A percentile compares a stretch with the other conserved stretches of the same genome.
phyloP scores from a whole-genome alignment of 768 basidiomycete genomes.

The Pluteus cervinus region DNA sequence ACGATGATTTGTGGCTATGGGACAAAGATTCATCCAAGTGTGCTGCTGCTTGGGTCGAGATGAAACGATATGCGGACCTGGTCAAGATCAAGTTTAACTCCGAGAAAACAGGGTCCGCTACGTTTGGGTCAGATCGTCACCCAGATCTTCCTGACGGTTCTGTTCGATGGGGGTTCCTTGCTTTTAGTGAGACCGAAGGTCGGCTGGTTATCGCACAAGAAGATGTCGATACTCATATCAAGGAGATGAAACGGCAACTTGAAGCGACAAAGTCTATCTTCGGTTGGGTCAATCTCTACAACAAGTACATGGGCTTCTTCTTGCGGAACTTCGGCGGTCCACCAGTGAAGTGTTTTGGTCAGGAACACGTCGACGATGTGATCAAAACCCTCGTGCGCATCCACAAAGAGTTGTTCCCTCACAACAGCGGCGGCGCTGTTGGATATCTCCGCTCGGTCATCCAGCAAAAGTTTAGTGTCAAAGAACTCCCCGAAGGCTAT shows the following conservation, averaged over 20 bases:
- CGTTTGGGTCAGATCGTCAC: slow-evolving; percentile 17
- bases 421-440: slow-evolving; percentile 14
- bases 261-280: slow-evolving; percentile 28
- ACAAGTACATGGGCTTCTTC: slow-evolving; percentile 35
- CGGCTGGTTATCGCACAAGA: slow-evolving; percentile 32
- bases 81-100: slow-evolving; percentile 35
- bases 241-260: slow-evolving; percentile 31
- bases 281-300: slow-evolving; percentile 32
- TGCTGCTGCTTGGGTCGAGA: slow-evolving; percentile 32
- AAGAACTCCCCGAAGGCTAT: slow-evolving; percentile 32
- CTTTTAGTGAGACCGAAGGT: slow-evolving; percentile 22
- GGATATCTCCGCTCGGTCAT: slow-evolving; percentile 16
- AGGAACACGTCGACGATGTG: slow-evolving; percentile 23
- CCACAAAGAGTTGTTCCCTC: slow-evolving; percentile 26
- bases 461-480: slow-evolving; percentile 18
- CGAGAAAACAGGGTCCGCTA: slow-evolving; percentile 35
- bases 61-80: slow-evolving; percentile 33
- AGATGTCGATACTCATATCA: slow-evolving; percentile 28
- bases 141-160: slow-evolving; percentile 24
- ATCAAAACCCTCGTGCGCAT: slow-evolving; percentile 26
- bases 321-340: slow-evolving; percentile 27
- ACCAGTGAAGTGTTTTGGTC: slow-evolving; percentile 27
- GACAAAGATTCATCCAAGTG: slow-evolving; percentile 25
- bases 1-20: slow-evolving; percentile 43
- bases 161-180: slow-evolving; percentile 35